These are phyloP conservation scores for Phytopythium boreale DNA, from an alignment of 352 stramenopile species.

Conservation along the genomic window DNA sequence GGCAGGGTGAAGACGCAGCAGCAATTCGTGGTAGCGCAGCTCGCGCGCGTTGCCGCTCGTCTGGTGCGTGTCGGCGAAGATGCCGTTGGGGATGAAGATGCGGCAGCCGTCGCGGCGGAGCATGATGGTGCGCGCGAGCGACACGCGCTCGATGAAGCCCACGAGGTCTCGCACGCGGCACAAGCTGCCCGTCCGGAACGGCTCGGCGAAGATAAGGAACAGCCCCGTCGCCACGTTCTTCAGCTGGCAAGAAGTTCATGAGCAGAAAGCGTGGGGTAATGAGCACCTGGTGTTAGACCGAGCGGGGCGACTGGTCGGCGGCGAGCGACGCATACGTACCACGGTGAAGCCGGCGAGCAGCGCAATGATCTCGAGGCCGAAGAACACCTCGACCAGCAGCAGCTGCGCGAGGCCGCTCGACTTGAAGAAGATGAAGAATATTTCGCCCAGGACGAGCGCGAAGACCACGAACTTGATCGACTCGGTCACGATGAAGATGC, in stretches of 20 bases:
- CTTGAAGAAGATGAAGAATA: slow-evolving; percentile 85
- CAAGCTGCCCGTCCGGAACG: slow-evolving; percentile 67
- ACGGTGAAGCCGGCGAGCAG: slow-evolving; percentile 66
- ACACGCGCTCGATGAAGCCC: slow-evolving; percentile 76
- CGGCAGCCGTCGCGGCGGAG: slow-evolving; percentile 57
- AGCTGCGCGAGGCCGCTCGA: slow-evolving; percentile 57
- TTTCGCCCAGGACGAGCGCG: slow-evolving; percentile 71
- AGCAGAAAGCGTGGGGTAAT: not conserved
- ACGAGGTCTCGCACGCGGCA: slow-evolving; percentile 45
- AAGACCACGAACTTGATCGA: slow-evolving; percentile 75
- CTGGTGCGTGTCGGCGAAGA: slow-evolving; percentile 73
- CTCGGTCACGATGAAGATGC: slow-evolving; percentile 80
- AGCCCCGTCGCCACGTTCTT: slow-evolving; percentile 81
- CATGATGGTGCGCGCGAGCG: slow-evolving; percentile 70
- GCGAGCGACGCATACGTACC: too few relatives aligned
- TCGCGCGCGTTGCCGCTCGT: slow-evolving; percentile 55
- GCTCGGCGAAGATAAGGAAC: slow-evolving; percentile 84
- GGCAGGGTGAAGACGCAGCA: slow-evolving; percentile 35
- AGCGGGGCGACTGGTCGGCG: not conserved
- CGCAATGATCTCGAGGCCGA: slow-evolving; percentile 59
- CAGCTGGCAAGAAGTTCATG: slow-evolving; percentile 27
- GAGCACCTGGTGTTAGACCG: not conserved
- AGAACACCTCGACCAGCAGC: slow-evolving; percentile 62
- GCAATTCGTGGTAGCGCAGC: slow-evolving; percentile 47
- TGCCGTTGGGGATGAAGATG: slow-evolving; percentile 78